Conservation (phyloP, 2,329 filamentous ascomycete genomes). For the Mycosphaerella arachidis region DNA sequence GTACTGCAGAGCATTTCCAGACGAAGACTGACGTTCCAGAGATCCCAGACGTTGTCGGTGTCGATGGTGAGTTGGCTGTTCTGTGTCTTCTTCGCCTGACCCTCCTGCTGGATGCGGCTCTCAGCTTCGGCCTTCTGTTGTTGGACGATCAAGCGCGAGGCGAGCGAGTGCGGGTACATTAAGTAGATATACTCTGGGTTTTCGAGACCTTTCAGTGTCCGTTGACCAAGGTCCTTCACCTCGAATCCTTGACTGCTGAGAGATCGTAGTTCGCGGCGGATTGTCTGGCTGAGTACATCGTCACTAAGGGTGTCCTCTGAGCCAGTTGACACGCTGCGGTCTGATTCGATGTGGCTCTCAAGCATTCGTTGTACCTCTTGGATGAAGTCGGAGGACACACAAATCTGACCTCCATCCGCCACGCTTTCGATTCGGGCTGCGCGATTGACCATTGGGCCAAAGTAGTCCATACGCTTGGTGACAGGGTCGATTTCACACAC, state of each 20-base stretch:
- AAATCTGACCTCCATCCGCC: conserved; percentile 94
- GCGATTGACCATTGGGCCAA: conserved; percentile 98
- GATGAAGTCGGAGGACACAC: conserved; percentile 95
- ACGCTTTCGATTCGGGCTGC: conserved; percentile 89
- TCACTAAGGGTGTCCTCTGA: conserved; percentile 73
- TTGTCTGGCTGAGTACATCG: conserved; percentile 68
- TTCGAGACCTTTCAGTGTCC: conserved; percentile 92
- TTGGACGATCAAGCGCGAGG: conserved; percentile 72
- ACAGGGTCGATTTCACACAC: conserved; percentile 95
- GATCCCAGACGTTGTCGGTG: conserved; percentile 76
- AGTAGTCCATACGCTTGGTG: conserved; percentile 98
- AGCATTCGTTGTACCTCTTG: conserved; percentile 89
- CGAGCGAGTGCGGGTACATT: conserved; percentile 85
- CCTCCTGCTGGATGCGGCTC: conserved; percentile 25
- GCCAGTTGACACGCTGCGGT: conserved; percentile 62
- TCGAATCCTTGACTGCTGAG: conserved; percentile 91
- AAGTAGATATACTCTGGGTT: conserved; percentile 95
- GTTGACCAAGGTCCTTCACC: conserved; percentile 92
- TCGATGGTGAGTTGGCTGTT: conserved; percentile 71
- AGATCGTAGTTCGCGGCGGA: conserved; percentile 80
- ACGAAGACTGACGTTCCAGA: conserved; percentile 84
- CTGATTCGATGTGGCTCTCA: conserved; percentile 82
- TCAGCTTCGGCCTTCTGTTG: conserved; percentile 48
- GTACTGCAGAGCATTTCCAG: conserved; percentile 90
- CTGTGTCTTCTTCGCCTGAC: conserved; percentile 50